Evolutionary conservation across 768 basidiomycete genomes (phyloP).

Genomic region (Suillus luteus): DNA sequence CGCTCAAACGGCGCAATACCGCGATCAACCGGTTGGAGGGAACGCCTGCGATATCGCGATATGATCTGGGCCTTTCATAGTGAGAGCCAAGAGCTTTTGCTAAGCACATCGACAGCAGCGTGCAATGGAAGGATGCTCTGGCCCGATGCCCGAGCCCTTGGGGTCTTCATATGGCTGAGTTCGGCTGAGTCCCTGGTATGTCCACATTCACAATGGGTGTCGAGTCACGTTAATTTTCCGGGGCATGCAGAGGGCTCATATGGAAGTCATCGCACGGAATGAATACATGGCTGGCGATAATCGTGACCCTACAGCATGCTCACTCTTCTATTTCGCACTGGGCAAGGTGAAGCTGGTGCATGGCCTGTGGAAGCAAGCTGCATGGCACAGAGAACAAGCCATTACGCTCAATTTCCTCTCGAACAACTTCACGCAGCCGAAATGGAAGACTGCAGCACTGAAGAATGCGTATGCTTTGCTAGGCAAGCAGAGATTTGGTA

Average conservation of each 20-base stretch:
- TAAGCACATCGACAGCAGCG: slow-evolving; percentile 67
- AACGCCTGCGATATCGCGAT: slow-evolving; percentile 88
- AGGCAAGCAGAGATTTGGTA: slow-evolving; percentile 90
- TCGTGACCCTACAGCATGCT: slow-evolving; percentile 88
- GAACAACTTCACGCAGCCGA: slow-evolving; percentile 81
- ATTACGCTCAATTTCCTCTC: slow-evolving; percentile 89
- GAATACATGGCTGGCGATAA: slow-evolving; percentile 87
- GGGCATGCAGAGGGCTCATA: slow-evolving; percentile 64
- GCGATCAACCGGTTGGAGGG: slow-evolving; percentile 58
- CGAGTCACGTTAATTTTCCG: slow-evolving; percentile 6
- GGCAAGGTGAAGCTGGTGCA: slow-evolving; percentile 92
- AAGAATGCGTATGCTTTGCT: slow-evolving; percentile 96
- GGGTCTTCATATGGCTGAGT: slow-evolving; percentile 86
- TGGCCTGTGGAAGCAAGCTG: slow-evolving; percentile 93
- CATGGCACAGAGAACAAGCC: slow-evolving; percentile 88
- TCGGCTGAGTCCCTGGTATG: slow-evolving; percentile 78
- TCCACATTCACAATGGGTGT: slow-evolving; percentile 14
- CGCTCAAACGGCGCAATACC: slow-evolving; percentile 42
- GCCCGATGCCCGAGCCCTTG: slow-evolving; percentile 84
- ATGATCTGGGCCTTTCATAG: slow-evolving; percentile 98
- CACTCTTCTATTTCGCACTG: slow-evolving; percentile 92
- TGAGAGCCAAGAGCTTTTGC: slow-evolving; percentile 85
- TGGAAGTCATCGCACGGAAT: slow-evolving; percentile 89
- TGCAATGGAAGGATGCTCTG: slow-evolving; percentile 88
- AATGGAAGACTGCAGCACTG: slow-evolving; percentile 91